Conservation (phyloP, 768 basidiomycete species). For the Boletus coccyginus region DNA sequence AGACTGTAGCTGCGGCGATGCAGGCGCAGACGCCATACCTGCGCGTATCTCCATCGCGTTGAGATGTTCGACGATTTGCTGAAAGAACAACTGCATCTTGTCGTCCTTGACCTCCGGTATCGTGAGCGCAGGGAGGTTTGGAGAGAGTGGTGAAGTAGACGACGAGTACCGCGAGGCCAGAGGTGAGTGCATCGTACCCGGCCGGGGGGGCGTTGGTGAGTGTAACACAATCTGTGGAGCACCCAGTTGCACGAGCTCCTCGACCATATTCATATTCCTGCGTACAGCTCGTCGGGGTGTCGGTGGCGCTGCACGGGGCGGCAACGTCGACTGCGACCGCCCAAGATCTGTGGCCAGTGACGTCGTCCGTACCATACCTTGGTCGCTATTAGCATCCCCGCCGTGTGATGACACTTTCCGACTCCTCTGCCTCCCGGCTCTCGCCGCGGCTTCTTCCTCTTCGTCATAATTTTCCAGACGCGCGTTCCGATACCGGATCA, state of each 20-base stretch:
- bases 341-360: slow-evolving; percentile 26
- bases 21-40: slow-evolving; percentile 15
- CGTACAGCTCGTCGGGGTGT: slow-evolving; percentile 59
- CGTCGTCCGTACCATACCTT: slow-evolving; percentile 19
- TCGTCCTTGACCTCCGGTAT: slow-evolving; percentile 73
- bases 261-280: slow-evolving; percentile 19
- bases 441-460: slow-evolving; percentile 49
- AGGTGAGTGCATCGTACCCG: slow-evolving; percentile 16
- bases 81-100: slow-evolving; percentile 79
- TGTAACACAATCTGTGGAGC: slow-evolving; percentile 27
- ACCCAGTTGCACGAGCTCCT: slow-evolving; percentile 12
- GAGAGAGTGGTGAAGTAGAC: slow-evolving; percentile 32
- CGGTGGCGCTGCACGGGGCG: slow-evolving; percentile 54
- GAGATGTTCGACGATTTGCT: slow-evolving; percentile 80
- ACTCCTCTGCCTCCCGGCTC: slow-evolving; percentile 34
- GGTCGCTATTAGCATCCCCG: slow-evolving; percentile 22
- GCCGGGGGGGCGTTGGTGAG: slow-evolving; percentile 25
- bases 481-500: slow-evolving; percentile 79
- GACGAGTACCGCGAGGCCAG: slow-evolving; percentile 26
- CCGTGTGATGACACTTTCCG: slow-evolving; percentile 31
- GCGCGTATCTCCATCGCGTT: slow-evolving; percentile 65
- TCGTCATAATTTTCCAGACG: slow-evolving; percentile 74
- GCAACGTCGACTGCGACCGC: slow-evolving; percentile 39
- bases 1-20: slow-evolving; percentile 15
- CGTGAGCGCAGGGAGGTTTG: slow-evolving; percentile 46